Evolutionary conservation across 139 green algal species (phyloP), one percentile per base, ranked within the genome.

Genomic region (Monoraphidium neglectum): DNA sequence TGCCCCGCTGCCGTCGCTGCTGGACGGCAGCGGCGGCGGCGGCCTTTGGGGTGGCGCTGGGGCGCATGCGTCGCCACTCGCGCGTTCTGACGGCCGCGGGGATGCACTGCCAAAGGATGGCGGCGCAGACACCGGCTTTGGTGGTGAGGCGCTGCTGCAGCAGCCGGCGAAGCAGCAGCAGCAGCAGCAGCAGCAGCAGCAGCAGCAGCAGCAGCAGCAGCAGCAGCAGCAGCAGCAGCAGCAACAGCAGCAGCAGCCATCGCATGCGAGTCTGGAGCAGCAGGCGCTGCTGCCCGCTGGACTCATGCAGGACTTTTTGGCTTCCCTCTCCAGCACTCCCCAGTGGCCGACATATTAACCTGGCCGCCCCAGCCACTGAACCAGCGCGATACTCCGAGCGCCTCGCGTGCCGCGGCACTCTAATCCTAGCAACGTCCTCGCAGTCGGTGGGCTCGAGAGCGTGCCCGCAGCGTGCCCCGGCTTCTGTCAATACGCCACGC

Each of bases 121-220:
- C n/a, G n/a, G n/a, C n/a, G n/a, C n/a, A n/a, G n/a, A n/a, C n/a
- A n/a, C n/a, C n/a, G n/a, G n/a, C n/a, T n/a, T n/a, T n/a, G n/a
- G n/a, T n/a, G n/a, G n/a, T n/a, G n/a, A n/a, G n/a, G n/a, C n/a
- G n/a, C n/a, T n/a, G n/a, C n/a, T n/a, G n/a, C n/a, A n/a, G n/a
- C n/a, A n/a, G n/a, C n/a, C n/a, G n/a, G n/a, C n/a, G n/a, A n/a
- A n/a, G n/a, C n/a, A n/a, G n/a, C n/a, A n/a, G n/a, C n/a, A n/a
- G 57, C 23, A 30, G 23, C 26, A 32, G 57, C 57, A 64, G 24
- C 26, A 6, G 16, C 21, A 24, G 49, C 28, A 43, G 68, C 49
- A 49, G 36, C 47, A 64, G 47, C 47, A 64, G 49, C 28, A 72
- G 38, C 66, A 72, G 69, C 69, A 62, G 68, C 30, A 59, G 40